Conservation (phyloP, 2,329 filamentous ascomycete genomes). For the Phoma herbarum region DNA sequence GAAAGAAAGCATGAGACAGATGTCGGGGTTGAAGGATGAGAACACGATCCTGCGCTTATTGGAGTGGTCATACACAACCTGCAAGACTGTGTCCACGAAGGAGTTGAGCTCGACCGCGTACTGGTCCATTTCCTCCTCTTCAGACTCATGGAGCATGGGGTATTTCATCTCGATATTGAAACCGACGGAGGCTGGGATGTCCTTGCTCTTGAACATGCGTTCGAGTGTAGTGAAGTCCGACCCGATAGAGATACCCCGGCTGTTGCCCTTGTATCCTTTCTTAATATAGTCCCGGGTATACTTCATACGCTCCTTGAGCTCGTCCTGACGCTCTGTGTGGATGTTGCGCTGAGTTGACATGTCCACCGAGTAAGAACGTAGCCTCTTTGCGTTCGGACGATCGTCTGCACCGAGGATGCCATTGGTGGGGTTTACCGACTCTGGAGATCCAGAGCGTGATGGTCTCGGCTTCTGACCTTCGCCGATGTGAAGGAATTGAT, state of each 20-base stretch:
- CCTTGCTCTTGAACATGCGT: constrained; percentile 77
- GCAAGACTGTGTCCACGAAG: constrained; percentile 92
- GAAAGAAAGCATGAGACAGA: constrained; percentile 91
- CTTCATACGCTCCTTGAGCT: constrained; percentile 87
- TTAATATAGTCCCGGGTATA: constrained; percentile 94
- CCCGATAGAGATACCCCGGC: constrained; percentile 92
- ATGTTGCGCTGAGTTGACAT: constrained; percentile 52
- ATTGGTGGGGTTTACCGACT: constrained; percentile 21
- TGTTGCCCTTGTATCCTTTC: constrained; percentile 96
- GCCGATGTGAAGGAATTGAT: constrained; percentile 94
- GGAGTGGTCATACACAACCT: constrained; percentile 87
- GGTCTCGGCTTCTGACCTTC: constrained; percentile 59
- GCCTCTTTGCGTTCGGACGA: constrained; percentile 42
- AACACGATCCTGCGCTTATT: constrained; percentile 92
- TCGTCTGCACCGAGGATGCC: constrained; percentile 27
- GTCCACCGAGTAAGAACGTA: constrained; percentile 69
- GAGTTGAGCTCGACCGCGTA: constrained; percentile 96
- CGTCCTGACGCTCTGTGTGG: constrained; percentile 56
- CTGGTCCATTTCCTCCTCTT: constrained; percentile 95
- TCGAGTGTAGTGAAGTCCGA: constrained; percentile 94
- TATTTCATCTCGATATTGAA: constrained; percentile 99
- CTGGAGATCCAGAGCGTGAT: constrained; percentile 60
- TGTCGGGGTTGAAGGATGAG: constrained; percentile 96
- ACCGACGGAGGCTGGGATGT: constrained; percentile 81
- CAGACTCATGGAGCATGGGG: constrained; percentile 94